Percentiles rank a stretch among this genome's conserved stretches.
These are phyloP conservation scores for Gliomastix tumulicola DNA, from an alignment of 2,329 filamentous ascomycete species.

Conservation along the genomic window DNA sequence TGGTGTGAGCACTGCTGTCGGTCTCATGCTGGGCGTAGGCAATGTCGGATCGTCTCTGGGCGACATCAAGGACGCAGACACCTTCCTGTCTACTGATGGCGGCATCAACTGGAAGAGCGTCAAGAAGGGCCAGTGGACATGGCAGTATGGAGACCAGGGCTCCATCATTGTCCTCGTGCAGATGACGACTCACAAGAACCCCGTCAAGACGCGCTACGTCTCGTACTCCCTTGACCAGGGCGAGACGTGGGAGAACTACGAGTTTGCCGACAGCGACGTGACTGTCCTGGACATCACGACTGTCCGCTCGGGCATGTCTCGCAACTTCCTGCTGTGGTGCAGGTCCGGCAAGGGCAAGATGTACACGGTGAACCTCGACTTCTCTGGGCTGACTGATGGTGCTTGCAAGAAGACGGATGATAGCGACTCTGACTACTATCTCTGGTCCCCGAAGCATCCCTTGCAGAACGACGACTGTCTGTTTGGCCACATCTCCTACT, in stretches of 20 bases:
- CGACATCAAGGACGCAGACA: constrained; percentile 66
- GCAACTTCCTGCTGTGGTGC: constrained; percentile 90
- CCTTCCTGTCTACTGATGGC: constrained; percentile 87
- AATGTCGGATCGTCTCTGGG: constrained; percentile 74
- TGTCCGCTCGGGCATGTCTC: constrained; percentile 78
- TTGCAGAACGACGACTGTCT: constrained; percentile 72
- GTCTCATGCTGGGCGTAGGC: constrained; percentile 83
- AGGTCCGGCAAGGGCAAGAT: constrained; percentile 47
- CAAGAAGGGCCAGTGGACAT: constrained; percentile 83
- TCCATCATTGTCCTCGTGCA: constrained; percentile 85
- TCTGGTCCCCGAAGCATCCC: constrained; percentile 86
- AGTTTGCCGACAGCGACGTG: constrained; percentile 67
- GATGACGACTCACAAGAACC: constrained; percentile 59
- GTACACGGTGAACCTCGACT: constrained; percentile 80
- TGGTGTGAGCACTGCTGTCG: constrained; percentile 80
- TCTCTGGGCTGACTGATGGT: constrained; percentile 69
- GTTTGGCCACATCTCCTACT: constrained; percentile 85
- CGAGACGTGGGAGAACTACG: constrained; percentile 66
- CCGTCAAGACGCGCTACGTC: constrained; percentile 59
- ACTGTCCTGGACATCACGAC: constrained; percentile 77
- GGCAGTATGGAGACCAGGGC: constrained; percentile 94
- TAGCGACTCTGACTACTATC: constrained; percentile 62
- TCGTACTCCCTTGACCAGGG: constrained; percentile 80
- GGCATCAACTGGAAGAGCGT: constrained; percentile 81
- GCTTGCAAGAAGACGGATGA: constrained; percentile 64